These are phyloP conservation scores for Populus pruinosa DNA, from an alignment of 345 rosid genomes.

Conservation along the genomic window DNA sequence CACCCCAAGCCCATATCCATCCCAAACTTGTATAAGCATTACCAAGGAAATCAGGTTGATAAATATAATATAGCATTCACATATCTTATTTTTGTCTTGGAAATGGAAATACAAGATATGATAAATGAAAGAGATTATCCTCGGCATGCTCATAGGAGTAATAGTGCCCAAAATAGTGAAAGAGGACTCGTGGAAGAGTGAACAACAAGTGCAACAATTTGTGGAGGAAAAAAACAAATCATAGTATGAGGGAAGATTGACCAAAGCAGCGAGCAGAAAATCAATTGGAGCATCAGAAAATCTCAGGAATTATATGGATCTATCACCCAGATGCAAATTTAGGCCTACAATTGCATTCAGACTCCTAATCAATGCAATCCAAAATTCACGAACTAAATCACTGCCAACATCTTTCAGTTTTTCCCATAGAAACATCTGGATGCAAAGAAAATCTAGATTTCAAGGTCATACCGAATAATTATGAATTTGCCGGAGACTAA, in stretches of 20 bases:
- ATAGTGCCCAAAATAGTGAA: not conserved
- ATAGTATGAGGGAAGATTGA: not conserved
- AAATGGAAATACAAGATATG: no score
- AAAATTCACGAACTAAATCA: not conserved
- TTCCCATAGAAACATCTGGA: not conserved
- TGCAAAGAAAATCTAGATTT: conserved; percentile 2
- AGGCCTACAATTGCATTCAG: conserved; percentile 3
- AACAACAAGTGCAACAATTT: not conserved
- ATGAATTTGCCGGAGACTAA: conserved; percentile 67
- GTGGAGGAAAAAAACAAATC: not conserved
- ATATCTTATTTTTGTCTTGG: not conserved
- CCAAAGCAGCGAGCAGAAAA: not conserved
- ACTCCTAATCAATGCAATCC: not conserved
- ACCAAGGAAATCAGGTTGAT: not conserved
- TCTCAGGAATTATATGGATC: not conserved
- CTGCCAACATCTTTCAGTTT: not conserved
- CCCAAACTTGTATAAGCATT: not conserved
- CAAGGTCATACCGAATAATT: conserved; percentile 55
- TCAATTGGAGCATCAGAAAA: not conserved
- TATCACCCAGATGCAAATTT: not conserved
- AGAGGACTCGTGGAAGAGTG: not conserved
- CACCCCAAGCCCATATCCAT: not conserved
- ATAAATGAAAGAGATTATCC: not conserved
- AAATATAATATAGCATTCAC: not conserved
- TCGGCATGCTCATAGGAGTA: not conserved